These are phyloP conservation scores for Tilletia walkeri DNA, from an alignment of 1,284 basidiomycete genomes.

Conservation along the genomic window DNA sequence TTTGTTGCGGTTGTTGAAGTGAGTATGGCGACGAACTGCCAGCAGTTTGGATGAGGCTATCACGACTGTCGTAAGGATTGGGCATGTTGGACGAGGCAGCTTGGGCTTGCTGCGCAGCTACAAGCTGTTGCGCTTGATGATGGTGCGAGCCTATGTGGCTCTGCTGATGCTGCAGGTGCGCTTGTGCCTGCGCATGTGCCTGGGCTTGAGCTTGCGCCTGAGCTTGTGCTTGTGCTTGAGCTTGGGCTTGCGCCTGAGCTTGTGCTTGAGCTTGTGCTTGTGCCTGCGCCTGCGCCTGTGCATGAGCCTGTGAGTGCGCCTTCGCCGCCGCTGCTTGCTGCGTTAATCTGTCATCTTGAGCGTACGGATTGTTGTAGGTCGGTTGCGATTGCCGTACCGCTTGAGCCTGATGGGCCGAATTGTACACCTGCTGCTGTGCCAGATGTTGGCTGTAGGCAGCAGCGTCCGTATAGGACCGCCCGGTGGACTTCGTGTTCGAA, in stretches of 20 bases:
- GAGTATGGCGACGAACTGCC: neutral
- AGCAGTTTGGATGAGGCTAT: neutral
- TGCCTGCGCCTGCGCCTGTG: slow-evolving; percentile 35
- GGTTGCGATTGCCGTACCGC: slow-evolving; percentile 54
- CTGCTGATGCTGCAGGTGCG: slow-evolving; percentile 28
- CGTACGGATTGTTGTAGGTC: slow-evolving; percentile 48
- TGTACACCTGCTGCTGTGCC: slow-evolving; percentile 88
- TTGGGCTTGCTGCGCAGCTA: slow-evolving; percentile 4
- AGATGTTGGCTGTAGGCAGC: slow-evolving; percentile 91
- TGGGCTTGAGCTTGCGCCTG: slow-evolving; percentile 28
- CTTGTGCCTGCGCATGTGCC: slow-evolving; percentile 33
- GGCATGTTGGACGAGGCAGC: slow-evolving; percentile 1
- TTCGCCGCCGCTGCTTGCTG: slow-evolving; percentile 25
- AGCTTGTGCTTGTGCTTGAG: slow-evolving; percentile 33
- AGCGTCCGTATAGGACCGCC: slow-evolving; percentile 81
- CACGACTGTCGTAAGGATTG: slow-evolving; percentile 9
- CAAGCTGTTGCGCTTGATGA: neutral
- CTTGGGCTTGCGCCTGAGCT: slow-evolving; percentile 31
- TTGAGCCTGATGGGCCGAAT: slow-evolving; percentile 59
- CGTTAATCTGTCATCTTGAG: slow-evolving; percentile 31
- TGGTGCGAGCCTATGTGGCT: slow-evolving; percentile 16
- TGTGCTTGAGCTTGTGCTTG: slow-evolving; percentile 34
- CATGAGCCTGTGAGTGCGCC: slow-evolving; percentile 32
- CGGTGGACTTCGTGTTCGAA: slow-evolving; percentile 65
- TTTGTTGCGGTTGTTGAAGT: neutral